Base-by-base conservation (phyloP, 768 basidiomycete species). In the Termitomyces sp. region DNA sequence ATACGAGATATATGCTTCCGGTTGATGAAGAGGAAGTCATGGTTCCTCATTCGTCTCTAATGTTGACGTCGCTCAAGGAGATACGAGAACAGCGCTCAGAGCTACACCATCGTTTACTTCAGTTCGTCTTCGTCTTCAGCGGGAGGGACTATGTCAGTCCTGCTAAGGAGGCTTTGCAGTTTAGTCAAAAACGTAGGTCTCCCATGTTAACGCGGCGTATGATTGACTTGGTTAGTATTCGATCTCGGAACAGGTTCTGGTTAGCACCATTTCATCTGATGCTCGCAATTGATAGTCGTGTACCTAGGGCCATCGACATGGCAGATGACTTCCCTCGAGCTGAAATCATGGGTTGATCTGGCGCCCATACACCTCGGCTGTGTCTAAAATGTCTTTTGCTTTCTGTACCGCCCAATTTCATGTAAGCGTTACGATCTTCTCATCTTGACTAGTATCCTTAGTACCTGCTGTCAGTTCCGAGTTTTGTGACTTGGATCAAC, bases 301-400 rank as follows among this genome's bases (percentile, higher is more conserved):
- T 45, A 24, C 41, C 38, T 37, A 87, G 85, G 86, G 83, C 87
- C 24, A 81, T 87, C 59, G 82, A 83, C 66, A 79, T 88, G 70
- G 87, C 86, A 47, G 84, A 87, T 61, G 84, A 85, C 67, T 88
- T 88, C 66, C 83, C 82, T 43, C 65, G 74, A 47, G 83, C 76
- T 56, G 82, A 87, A 60, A 82, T 88, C 58, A 77, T 83, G 65
- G 87, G 73, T 86, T 57, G 86, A 88, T 72, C 76, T 88, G 34
- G 85, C 85, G 22, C 86, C 86, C 59, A 80, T 88, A 40, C 87
- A 88, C 64, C 84, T 86, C 47, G 77, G 81, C 86, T 87, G 69
- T 54, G 65, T 63, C 17, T 49, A 10, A 38, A n/a, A 8, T n/a
- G 5, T 37, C 4, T 12, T 17, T 15, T 48, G 21, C 34, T 6